Evolutionary conservation across 2,329 filamentous ascomycete species (phyloP), one percentile per base, ranked within the genome.

Genomic region (Lecanosticta acicola): DNA sequence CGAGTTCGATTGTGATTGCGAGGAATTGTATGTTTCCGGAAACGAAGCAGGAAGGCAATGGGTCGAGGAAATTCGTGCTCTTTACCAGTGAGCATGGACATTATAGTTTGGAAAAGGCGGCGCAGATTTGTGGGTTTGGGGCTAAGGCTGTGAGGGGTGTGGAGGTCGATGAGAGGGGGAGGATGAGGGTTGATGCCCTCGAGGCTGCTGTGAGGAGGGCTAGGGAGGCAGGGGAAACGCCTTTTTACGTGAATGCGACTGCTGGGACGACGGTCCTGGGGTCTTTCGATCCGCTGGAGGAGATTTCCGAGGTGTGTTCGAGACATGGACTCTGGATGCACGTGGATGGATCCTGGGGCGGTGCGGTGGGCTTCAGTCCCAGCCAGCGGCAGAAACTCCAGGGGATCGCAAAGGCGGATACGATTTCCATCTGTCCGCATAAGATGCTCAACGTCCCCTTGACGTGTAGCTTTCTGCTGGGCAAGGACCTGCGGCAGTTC

Each of bases 401-500:
- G 1, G 91, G 91, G 11, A 73, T 78, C 2, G 76, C 89, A 36
- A 75, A 84, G 33, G 93, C 90, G 8, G 78, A 96, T 67, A 87
- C 82, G 11, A 73, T 97, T 32, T 87, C 89, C 1, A 79, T 95
- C 44, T 97, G 94, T 67, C 90, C 93, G 46, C 93, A 98, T 71
- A 97, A 97, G 71, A 97, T 97, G 93, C 78, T 97, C 63, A 87
- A 87, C 48, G 86, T 88, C 2, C 91, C 93, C 0, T 72, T 94
- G 33, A 95, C 90, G 0, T 97, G 90, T 70, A 90, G 85, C 0
- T 96, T 94, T 71, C 77, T 98, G 3, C 76, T 98, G 10, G 83
- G 80, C 0, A 77, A 78, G 1, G 90, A 97, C 63, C 69, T 94
- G 62, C 73, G 76, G 45, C 71, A 84, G 18, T 94, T 97, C 66